These are phyloP conservation scores for Paramarasmius palmivorus DNA, from an alignment of 1,284 basidiomycete species.

Conservation along the genomic window DNA sequence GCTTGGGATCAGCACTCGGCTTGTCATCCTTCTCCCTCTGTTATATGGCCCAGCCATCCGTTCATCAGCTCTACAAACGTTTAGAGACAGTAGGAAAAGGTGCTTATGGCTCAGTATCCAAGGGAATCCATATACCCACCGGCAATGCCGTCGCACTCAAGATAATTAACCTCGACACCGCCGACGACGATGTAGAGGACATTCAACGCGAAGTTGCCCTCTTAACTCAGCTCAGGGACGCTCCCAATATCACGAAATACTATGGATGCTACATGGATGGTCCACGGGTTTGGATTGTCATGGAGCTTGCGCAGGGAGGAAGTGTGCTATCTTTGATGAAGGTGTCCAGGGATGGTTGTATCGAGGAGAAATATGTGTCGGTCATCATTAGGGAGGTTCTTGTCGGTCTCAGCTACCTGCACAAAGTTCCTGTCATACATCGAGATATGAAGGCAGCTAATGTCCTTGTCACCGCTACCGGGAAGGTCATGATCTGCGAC, in stretches of 20 bases:
- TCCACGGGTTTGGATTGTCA: constrained; percentile 96
- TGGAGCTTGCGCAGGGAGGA: constrained; percentile 97
- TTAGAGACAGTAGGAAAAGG: constrained; percentile 89
- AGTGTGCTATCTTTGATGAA: constrained; percentile 90
- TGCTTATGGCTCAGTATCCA: constrained; percentile 95
- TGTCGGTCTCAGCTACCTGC: constrained; percentile 83
- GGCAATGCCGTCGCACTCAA: constrained; percentile 93
- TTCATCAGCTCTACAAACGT: constrained; percentile 64
- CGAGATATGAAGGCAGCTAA: constrained; percentile 98
- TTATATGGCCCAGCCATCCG: constrained; percentile 44
- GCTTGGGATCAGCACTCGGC: no score
- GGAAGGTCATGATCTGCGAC: constrained; percentile 93
- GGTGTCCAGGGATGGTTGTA: constrained; percentile 76
- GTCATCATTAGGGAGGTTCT: constrained; percentile 91
- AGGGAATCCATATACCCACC: constrained; percentile 82
- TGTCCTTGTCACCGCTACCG: constrained; percentile 83
- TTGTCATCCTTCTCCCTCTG: constrained; percentile 6
- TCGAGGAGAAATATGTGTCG: constrained; percentile 90
- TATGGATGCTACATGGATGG: constrained; percentile 96
- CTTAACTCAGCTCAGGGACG: constrained; percentile 85
- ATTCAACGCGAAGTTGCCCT: constrained; percentile 97
- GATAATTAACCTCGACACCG: constrained; percentile 97
- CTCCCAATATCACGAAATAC: constrained; percentile 93
- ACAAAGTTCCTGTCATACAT: constrained; percentile 94
- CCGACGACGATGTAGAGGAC: constrained; percentile 95